phyloP scores from a whole-genome alignment of 306 rosid genomes.

The Carpinus fangiana region DNA sequence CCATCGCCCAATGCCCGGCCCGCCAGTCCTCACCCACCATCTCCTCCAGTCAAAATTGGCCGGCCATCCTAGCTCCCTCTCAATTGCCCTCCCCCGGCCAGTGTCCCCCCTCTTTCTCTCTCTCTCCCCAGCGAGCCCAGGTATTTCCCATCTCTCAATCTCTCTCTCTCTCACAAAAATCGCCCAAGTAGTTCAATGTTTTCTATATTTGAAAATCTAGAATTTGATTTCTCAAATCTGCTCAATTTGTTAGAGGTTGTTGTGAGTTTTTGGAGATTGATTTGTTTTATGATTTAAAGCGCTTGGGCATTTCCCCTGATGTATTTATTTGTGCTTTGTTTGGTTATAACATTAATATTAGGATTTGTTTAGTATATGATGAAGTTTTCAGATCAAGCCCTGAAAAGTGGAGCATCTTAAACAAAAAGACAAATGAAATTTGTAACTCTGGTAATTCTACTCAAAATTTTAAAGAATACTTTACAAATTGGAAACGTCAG shows the following conservation, averaged over 20 bases:
- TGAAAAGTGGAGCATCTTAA: neutral
- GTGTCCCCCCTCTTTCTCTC: no score
- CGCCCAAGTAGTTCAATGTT: no score
- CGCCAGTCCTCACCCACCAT: no score
- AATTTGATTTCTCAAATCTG: no score
- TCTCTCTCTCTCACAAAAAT: no score
- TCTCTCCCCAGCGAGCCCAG: no score
- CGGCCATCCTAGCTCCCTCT: no score
- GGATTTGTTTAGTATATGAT: neutral
- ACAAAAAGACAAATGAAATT: neutral
- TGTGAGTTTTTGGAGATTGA: neutral
- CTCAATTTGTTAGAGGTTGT: neutral
- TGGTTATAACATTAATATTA: neutral
- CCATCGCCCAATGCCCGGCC: no score
- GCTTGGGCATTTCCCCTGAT: neutral
- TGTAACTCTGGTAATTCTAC: neutral
- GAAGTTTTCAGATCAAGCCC: neutral
- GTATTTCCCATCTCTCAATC: no score
- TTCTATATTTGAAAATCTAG: no score
- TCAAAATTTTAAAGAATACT: conserved; percentile 1
- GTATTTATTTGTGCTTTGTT: neutral
- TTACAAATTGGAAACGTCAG: conserved; percentile 2
- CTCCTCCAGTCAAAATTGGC: no score
- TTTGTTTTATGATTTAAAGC: neutral
- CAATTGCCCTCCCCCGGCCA: no score